Base-by-base conservation (phyloP, 345 rosid species). In the Acer campestre region DNA sequence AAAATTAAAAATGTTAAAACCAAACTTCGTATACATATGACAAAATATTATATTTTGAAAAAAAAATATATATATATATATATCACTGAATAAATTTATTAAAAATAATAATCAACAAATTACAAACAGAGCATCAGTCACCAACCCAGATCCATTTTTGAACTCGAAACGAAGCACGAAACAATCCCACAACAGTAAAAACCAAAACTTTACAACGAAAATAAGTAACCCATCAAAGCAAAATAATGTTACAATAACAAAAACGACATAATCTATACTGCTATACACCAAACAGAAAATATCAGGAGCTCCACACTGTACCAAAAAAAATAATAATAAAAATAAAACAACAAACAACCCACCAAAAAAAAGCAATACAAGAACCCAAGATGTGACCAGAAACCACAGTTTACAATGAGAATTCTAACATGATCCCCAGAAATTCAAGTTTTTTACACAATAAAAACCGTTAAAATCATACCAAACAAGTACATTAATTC, bases 111-210 rank as follows among this genome's bases (percentile, higher is more conserved):
- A 44, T 4, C 8, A 68, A 76, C 35, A 68, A 42, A 11, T 14
- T 29, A 48, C 18, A 14, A 29, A 49, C 46, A 63, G 13, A 46
- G 70, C 40, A 65, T 27, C 40, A 40, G 42, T 59, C 3, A 23
- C 56, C 2, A 73, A 17, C 48, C 69, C 87, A 76, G 81, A 86
- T 80, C 85, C 86, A 84, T 84, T 76, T 62, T 63, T 23, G 29
- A 82, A 74, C 70, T 83, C 53, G 42, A 75, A 79, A 77, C 38
- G 20, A 79, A 38, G 69, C 59, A 38, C 51, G 4, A 75, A 44
- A 6, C 68, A 76, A 72, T 48, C 71, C 66, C 49, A 31, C 16
- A 74, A 27, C 29, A 11, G 12, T 8, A 63, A 68, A 73, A 64
- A 29, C 49, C 3, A 22, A 18, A 76, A 35, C 75, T 70, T 35